These are phyloP conservation scores for Acer saccharum DNA, from an alignment of 345 rosid genomes.

Conservation along the genomic window DNA sequence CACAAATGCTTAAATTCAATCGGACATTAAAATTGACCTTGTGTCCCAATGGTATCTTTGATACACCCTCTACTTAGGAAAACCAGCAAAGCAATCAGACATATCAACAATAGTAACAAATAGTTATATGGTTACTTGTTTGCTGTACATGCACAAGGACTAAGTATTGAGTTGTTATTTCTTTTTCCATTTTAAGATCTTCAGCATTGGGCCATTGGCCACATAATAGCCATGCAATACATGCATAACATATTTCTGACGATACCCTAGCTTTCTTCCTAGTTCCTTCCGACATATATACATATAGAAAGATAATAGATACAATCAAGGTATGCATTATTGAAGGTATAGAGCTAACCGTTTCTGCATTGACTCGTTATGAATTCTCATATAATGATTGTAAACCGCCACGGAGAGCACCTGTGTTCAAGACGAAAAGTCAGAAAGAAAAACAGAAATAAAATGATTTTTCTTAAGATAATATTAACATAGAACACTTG, in stretches of 20 bases:
- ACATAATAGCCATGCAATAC: background rate
- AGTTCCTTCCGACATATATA: background rate
- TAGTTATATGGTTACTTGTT: background rate
- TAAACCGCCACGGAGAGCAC: conserved; percentile 98
- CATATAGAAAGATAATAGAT: background rate
- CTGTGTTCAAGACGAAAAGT: conserved; percentile 40
- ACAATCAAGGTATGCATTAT: background rate
- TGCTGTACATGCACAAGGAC: background rate
- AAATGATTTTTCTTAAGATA: background rate
- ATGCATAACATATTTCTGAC: background rate
- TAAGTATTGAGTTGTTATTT: background rate
- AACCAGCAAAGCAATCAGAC: background rate
- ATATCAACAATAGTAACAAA: background rate
- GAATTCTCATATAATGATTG: conserved; percentile 95
- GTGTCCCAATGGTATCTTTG: background rate
- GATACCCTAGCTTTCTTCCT: background rate
- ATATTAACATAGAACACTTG: background rate
- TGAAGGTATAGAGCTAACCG: conserved; percentile 50
- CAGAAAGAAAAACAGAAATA: background rate
- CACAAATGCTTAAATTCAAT: background rate
- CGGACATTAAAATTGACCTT: background rate
- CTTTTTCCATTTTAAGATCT: background rate
- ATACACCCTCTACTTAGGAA: conserved; percentile 8
- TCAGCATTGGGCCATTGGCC: background rate
- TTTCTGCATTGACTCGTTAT: conserved; percentile 65